Evolutionary conservation across 805 yeast genomes (phyloP).

Genomic region (Candida yuanshanica): DNA sequence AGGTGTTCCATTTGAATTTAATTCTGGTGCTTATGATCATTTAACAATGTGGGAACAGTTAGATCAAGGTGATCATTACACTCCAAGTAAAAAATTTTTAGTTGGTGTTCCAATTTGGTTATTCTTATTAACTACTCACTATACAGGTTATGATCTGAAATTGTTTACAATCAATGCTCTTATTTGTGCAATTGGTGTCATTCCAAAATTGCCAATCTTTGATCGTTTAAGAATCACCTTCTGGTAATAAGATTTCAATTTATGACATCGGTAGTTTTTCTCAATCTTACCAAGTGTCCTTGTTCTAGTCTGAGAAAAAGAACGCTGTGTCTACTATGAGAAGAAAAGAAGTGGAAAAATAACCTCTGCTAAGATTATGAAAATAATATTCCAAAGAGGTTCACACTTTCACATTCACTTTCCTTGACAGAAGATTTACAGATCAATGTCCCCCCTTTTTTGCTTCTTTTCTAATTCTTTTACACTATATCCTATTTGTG

Average conservation of each 20-base stretch:
- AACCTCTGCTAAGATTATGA: no score
- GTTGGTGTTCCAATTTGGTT: conserved; percentile 89
- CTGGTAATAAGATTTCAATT: conserved; percentile 9
- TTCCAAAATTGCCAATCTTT: conserved; percentile 84
- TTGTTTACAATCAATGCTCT: conserved; percentile 68
- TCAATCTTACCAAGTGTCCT: background rate
- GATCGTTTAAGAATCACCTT: conserved; percentile 64
- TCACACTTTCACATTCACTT: no score
- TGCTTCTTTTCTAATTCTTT: no score
- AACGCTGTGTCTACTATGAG: no score
- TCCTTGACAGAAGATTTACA: no score
- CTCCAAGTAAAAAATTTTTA: conserved; percentile 91
- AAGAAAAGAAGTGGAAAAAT: no score
- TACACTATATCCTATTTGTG: no score
- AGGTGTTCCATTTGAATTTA: conserved; percentile 96
- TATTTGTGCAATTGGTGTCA: conserved; percentile 79
- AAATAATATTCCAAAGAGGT: no score
- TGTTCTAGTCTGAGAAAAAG: background rate
- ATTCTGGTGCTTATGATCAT: conserved; percentile 92
- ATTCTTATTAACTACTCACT: conserved; percentile 84
- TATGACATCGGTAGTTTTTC: background rate
- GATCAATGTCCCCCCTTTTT: no score
- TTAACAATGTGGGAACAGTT: conserved; percentile 98
- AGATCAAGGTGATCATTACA: conserved; percentile 92
- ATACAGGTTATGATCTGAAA: conserved; percentile 75